phyloP scores from a whole-genome alignment of 163 green algal species.

The Volvox carteri region DNA sequence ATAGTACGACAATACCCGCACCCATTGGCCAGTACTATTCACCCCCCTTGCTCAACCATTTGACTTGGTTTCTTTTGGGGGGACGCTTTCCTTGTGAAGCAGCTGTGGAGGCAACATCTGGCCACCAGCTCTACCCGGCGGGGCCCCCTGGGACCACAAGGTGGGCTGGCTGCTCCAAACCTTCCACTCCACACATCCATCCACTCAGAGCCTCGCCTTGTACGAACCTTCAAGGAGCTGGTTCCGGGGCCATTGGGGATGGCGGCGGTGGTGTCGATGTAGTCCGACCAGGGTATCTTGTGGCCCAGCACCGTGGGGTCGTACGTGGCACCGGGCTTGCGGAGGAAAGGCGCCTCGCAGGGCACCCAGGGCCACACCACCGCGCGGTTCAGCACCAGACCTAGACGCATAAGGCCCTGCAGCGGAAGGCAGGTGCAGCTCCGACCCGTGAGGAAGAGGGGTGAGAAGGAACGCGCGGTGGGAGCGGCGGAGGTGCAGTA shows the following conservation, averaged over 20 bases:
- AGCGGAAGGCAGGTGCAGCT: background rate
- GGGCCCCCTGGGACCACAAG: too few species aligned
- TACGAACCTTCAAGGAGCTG: conserved; percentile 6
- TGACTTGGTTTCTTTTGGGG: too few species aligned
- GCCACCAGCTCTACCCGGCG: too few species aligned
- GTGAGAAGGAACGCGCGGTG: background rate
- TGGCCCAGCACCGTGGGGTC: conserved; percentile 33
- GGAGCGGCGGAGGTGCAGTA: background rate
- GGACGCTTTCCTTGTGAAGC: background rate
- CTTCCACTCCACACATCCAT: too few species aligned
- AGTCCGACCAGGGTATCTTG: conserved; percentile 46
- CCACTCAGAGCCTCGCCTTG: too few species aligned
- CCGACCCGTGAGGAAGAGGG: background rate
- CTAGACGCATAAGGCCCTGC: conserved; percentile 41
- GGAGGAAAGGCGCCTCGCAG: conserved; percentile 45
- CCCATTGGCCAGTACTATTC: too few species aligned
- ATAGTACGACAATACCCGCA: too few species aligned
- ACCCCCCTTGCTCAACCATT: too few species aligned
- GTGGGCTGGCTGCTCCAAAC: too few species aligned
- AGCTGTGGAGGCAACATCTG: background rate
- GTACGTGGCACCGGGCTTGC: background rate
- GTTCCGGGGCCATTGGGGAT: conserved; percentile 23
- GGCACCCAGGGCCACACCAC: conserved; percentile 57
- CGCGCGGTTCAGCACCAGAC: conserved; percentile 19
- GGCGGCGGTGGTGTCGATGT: conserved; percentile 20